These are phyloP conservation scores for Paramecium primaurelia DNA, from an alignment of 73 alveolate genomes.

Conservation along the genomic window DNA sequence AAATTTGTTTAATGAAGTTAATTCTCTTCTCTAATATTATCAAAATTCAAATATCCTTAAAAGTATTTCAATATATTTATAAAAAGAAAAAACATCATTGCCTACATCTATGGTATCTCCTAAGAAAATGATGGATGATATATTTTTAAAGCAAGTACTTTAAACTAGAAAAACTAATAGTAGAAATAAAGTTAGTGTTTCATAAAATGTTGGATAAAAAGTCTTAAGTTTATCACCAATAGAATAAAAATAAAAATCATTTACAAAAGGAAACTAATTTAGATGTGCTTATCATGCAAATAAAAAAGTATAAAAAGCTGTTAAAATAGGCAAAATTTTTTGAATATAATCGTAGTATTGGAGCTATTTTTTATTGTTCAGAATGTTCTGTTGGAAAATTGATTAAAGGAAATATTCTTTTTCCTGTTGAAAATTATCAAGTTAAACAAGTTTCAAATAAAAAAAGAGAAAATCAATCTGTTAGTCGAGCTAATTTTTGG, in stretches of 20 bases:
- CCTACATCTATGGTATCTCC: constrained; percentile 49
- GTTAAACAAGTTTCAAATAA: neutral
- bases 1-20: constrained; percentile 40
- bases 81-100: constrained; percentile 5
- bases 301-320: neutral
- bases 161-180: neutral
- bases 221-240: constrained; percentile 22
- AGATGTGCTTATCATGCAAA: constrained; percentile 29
- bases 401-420: constrained; percentile 4
- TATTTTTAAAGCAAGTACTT: neutral
- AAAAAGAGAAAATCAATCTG: constrained; percentile 39
- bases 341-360: neutral
- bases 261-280: neutral
- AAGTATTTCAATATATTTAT: neutral
- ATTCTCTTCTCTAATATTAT: neutral
- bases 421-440: neutral
- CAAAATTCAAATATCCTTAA: neutral
- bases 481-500: constrained; percentile 51
- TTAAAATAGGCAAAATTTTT: constrained; percentile 24
- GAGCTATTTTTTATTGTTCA: constrained; percentile 29
- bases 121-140: constrained; percentile 36
- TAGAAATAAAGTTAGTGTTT: constrained; percentile 38
- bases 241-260: neutral
- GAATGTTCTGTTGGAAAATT: constrained; percentile 29
- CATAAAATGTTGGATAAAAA: constrained; percentile 30